phyloP scores from a whole-genome alignment of 352 stramenopile species.

The Globisporangium acanthophoron region DNA sequence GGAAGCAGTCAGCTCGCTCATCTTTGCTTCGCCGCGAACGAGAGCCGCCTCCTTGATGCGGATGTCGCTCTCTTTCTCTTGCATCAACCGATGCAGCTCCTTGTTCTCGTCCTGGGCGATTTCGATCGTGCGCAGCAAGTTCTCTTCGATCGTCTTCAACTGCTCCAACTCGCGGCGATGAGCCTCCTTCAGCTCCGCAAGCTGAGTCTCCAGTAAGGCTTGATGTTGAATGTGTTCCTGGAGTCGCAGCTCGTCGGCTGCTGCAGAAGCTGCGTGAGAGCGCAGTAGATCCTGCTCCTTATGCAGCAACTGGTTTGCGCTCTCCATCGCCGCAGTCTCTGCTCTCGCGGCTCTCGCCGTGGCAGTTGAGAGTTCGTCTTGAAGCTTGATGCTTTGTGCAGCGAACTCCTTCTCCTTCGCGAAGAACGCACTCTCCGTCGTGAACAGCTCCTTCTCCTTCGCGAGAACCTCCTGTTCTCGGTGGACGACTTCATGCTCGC shows the following conservation, averaged over 20 bases:
- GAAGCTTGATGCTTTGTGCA: constrained; percentile 20
- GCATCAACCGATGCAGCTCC: constrained; percentile 13
- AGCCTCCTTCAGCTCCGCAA: constrained; percentile 3
- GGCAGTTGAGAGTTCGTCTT: constrained; percentile 20
- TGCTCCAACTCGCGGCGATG: constrained; percentile 6
- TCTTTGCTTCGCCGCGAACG: constrained; percentile 2
- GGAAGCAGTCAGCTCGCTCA: neutral
- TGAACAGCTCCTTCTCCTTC: constrained; percentile 29
- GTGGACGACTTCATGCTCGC: constrained; percentile 28
- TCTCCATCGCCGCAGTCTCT: constrained; percentile 18
- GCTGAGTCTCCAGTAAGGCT: neutral
- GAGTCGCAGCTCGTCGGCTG: neutral
- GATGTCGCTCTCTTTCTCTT: constrained; percentile 18
- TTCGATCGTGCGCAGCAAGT: constrained; percentile 16
- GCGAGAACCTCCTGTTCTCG: constrained; percentile 27
- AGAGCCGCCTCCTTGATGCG: constrained; percentile 12
- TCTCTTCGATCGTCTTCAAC: constrained; percentile 5
- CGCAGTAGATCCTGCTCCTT: too few relatives aligned
- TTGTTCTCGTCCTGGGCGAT: constrained; percentile 9
- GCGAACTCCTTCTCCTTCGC: constrained; percentile 24
- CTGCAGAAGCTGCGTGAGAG: neutral
- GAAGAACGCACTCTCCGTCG: constrained; percentile 30
- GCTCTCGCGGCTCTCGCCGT: constrained; percentile 17
- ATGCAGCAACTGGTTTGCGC: neutral
- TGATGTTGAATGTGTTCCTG: constrained; percentile 2